phyloP scores from a whole-genome alignment of 2,329 filamentous ascomycete species.

The Colletotrichum sp. region DNA sequence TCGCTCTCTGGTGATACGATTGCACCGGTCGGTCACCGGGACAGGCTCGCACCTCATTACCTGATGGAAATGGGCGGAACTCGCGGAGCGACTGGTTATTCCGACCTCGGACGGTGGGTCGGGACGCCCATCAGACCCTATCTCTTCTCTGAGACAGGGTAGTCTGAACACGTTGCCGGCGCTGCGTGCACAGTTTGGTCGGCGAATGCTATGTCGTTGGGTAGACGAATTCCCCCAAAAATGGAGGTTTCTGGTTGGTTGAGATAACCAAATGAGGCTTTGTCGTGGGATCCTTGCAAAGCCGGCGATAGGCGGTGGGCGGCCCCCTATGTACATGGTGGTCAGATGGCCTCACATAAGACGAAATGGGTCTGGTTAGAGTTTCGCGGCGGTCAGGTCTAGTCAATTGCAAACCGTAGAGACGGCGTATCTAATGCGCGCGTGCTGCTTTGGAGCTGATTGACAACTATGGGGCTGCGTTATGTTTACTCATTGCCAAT shows the following conservation, averaged over 20 bases:
- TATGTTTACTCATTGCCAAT: not conserved
- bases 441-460: not conserved
- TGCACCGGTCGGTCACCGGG: conserved; percentile 6
- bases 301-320: conserved; percentile 20
- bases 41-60: not conserved
- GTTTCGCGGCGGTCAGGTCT: not conserved
- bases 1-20: conserved; percentile 2
- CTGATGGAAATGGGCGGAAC: conserved; percentile 8
- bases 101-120: conserved; percentile 21
- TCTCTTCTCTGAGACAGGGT: conserved; percentile 1
- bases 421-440: not conserved
- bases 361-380: not conserved
- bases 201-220: conserved; percentile 1
- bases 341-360: conserved; percentile 13
- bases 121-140: conserved; percentile 3
- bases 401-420: not conserved
- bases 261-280: not conserved
- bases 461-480: not conserved
- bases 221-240: not conserved
- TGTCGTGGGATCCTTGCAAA: conserved; percentile 11
- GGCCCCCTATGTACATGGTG: not conserved
- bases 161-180: conserved; percentile 1
- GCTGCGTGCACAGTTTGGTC: not conserved
- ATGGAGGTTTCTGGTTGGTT: conserved; percentile 7
- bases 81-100: conserved; percentile 21